Evolutionary conservation across 1,284 basidiomycete genomes (phyloP).

Genomic region (Cryptococcus sp.): DNA sequence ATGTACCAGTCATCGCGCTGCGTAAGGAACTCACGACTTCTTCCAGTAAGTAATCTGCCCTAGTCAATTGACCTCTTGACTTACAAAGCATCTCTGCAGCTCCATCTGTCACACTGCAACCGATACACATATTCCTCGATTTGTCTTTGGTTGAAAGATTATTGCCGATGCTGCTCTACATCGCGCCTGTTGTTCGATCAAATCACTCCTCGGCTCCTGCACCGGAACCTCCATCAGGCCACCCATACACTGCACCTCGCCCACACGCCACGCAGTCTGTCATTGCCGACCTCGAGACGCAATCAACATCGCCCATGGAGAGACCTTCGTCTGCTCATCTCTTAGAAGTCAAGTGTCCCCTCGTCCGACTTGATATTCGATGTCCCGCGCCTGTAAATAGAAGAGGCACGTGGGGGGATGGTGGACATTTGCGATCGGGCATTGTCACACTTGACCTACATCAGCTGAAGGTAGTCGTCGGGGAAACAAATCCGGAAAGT

Average conservation of each 20-base stretch:
- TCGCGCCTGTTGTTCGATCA: conserved; percentile 35
- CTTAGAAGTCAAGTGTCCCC: conserved; percentile 28
- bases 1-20: conserved; percentile 26
- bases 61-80: not conserved
- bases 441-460: conserved; percentile 52
- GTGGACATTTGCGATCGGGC: conserved; percentile 48
- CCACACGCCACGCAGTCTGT: conserved; percentile 24
- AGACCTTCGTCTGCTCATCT: conserved; percentile 3
- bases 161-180: conserved; percentile 38
- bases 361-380: conserved; percentile 48
- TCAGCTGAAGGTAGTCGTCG: conserved; percentile 20
- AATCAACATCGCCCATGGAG: conserved; percentile 23
- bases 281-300: conserved; percentile 31
- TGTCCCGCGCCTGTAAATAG: conserved; percentile 50
- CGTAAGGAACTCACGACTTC: conserved; percentile 17
- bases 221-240: not conserved
- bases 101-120: conserved; percentile 53
- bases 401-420: conserved; percentile 48
- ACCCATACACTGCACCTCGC: not conserved
- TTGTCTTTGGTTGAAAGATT: conserved; percentile 59
- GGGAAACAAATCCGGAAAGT: not conserved
- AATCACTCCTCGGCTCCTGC: conserved; percentile 4
- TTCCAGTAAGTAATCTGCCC: conserved; percentile 21
- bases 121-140: conserved; percentile 74
- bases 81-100: conserved; percentile 12